Evolutionary conservation across 225 moss, liverwort and hornwort genomes (phyloP), one percentile per base, ranked within the genome.

Genomic region (Sphagnum tenellum): DNA sequence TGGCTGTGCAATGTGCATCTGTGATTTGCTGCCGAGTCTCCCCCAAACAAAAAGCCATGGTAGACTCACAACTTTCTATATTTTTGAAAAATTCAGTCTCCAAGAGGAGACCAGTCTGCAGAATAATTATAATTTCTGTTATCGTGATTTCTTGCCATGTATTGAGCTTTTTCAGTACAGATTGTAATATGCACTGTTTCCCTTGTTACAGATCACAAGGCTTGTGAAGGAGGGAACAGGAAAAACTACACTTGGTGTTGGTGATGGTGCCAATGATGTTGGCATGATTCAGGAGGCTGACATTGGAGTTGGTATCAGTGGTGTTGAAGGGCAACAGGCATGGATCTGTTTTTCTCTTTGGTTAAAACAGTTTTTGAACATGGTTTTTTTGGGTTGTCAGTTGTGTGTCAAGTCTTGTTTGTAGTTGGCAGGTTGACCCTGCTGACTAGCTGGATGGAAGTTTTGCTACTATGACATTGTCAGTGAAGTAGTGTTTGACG

Each of bases 271-370:
- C 46, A 86, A 86, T 69, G 85, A 86, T 69, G 85, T 86, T 59
- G 85, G 85, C 58, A 86, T 86, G 85, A 86, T 86, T 50, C 85
- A 86, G 50, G 85, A 86, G 63, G 85, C 85, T 57, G 85, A 86
- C 61, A 86, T 86, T 48, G 85, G 85, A 50, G 65, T 86, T 60
- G 85, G 85, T 56, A 86, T 86, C 50, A 81, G 85, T 70, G 85
- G 85, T 55, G 85, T 86, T 50, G 85, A 86, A 51, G 85, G 85
- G 51, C 78, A 78, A 78, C 85, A 77, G 77, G 77, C 29, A 29
- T 29, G 29, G 29, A 29, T 29, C 29, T 29, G 29, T 77, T 64
- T 50, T 48, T 64, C n/a, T 49, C 48, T 64, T 14, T 50, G 4
- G 11, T 56, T 29, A 1, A 5, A 11, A 14, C 59, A 4, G 44